Base-by-base conservation (phyloP, 805 yeast species). In the Wickerhamomyces bovis region DNA sequence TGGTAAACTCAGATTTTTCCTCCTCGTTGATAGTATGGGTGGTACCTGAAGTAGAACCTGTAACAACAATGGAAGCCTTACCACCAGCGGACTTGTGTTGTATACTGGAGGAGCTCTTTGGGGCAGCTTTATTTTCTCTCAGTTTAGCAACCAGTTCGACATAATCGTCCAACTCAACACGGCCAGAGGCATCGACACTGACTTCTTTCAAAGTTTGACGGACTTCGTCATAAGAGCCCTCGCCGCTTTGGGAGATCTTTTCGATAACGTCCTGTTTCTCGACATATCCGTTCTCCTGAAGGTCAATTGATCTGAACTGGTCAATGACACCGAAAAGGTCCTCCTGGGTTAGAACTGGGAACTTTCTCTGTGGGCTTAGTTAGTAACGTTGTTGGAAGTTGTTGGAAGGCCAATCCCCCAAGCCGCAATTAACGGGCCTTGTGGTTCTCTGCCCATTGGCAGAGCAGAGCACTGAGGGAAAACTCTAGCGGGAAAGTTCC, bases 11-110 rank as follows among this genome's bases (percentile, higher is more conserved):
- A 21, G 86, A 75, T 66, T 97, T 80, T 70, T 94, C 99, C 72
- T 94, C 99, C 61, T 92, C 97, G 65, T 94, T 89, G 64, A 94
- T 90, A 3, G 97, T 89, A 66, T 94, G 99, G 2, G 96, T 86
- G 18, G 95, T 88, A 43, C 97, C 97, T 1, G 95, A 78, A n/a
- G 88, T 78, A 41, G 84, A 78, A 45, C 96, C 97, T 35, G 85
- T 79, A 41, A 90, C 86, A 51, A 87, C 83, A 47, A 94, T 89
- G 54, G 82, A 81, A 12, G 90, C 89, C 39, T 81, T 77, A 8
- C 76, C 72, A 47, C 82, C 81, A 12, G 70, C 62, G 42, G 81
- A 81, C 52, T 67, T 70, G 54, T 75, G 80, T 43, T 72, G 73
- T 39, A 23, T 30, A 46, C 72, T 49, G 42, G 66, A 45, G 35